Evolutionary conservation across 2,329 filamentous ascomycete genomes (phyloP).

Genomic region (Xylariaceae sp.): DNA sequence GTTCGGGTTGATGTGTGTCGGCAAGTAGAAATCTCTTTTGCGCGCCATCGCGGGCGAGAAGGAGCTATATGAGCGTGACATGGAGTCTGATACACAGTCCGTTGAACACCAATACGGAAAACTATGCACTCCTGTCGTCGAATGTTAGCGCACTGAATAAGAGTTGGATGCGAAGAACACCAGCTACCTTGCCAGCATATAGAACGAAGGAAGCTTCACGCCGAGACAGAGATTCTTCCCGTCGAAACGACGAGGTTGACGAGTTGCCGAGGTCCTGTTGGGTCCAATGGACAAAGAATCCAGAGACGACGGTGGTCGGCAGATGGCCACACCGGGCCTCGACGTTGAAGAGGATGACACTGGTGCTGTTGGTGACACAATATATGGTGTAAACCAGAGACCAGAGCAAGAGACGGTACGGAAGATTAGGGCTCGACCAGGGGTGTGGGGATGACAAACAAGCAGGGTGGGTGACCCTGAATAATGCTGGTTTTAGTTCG

Average conservation of each 20-base stretch:
- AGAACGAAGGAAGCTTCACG: not conserved
- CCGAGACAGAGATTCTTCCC: not conserved
- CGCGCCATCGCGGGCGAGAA: constrained; percentile 17
- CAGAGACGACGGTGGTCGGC: not conserved
- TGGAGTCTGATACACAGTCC: constrained; percentile 25
- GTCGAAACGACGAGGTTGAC: not conserved
- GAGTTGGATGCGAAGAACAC: not conserved
- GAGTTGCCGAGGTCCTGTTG: not conserved
- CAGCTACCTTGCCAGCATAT: constrained; percentile 3
- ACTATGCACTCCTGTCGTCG: not conserved
- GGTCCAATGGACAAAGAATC: constrained; percentile 2
- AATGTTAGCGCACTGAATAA: not conserved
- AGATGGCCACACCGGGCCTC: constrained; percentile 3
- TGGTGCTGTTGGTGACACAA: constrained; percentile 4
- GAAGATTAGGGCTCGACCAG: constrained; percentile 1
- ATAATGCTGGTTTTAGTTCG: constrained; percentile 4
- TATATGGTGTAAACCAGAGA: not conserved
- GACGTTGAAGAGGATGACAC: constrained; percentile 3
- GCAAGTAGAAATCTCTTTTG: constrained; percentile 30
- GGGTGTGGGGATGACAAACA: constrained; percentile 1
- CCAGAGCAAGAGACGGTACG: not conserved
- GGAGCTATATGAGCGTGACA: constrained; percentile 23
- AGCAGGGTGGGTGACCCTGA: constrained; percentile 2
- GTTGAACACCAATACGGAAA: constrained; percentile 17
- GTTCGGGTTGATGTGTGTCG: constrained; percentile 28